Evolutionary conservation across 306 rosid genomes (phyloP).

Genomic region (Malus orientalis): DNA sequence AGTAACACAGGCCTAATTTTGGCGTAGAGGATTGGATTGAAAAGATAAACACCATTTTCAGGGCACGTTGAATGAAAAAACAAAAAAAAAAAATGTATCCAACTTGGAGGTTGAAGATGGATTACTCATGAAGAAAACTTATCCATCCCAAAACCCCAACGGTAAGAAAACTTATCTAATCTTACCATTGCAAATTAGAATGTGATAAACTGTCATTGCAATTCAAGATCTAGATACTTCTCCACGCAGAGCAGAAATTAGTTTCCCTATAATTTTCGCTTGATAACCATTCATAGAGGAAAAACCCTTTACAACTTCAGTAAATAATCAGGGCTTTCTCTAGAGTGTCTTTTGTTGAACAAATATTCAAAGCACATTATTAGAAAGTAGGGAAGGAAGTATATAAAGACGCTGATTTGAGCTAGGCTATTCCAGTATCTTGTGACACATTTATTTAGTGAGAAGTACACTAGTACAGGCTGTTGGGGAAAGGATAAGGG

Average conservation of each 20-base stretch:
- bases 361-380: not conserved
- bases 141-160: no score
- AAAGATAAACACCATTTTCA: no score
- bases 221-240: not conserved
- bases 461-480: not conserved
- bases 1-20: no score
- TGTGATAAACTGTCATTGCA: not conserved
- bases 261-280: not conserved
- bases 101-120: no score
- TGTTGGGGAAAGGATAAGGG: not conserved
- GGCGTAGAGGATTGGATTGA: no score
- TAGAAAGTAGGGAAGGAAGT: not conserved
- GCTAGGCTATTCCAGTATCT: not conserved
- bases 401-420: not conserved
- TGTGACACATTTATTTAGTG: not conserved
- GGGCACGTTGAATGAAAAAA: no score
- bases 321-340: not conserved
- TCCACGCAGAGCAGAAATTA: not conserved
- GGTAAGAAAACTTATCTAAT: no score
- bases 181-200: no score
- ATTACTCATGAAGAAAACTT: no score
- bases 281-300: not conserved
- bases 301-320: not conserved
- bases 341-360: not conserved
- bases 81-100: no score